Evolutionary conservation across 208 protist genomes (phyloP).

Genomic region (Naegleria gruberi): DNA sequence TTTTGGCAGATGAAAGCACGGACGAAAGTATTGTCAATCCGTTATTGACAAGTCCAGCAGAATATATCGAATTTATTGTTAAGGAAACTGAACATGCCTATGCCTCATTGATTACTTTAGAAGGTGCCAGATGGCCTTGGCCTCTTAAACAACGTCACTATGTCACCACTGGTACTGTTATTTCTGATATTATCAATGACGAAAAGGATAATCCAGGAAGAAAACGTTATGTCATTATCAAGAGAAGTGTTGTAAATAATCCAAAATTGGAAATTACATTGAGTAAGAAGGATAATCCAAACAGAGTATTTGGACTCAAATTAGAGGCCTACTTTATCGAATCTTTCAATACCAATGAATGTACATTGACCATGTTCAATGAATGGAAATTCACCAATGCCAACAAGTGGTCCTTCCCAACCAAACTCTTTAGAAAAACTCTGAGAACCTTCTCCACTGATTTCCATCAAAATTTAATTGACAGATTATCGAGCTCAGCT

Average conservation of each 20-base stretch:
- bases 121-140: neutral
- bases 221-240: neutral
- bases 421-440: neutral
- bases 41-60: neutral
- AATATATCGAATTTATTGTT: neutral
- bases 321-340: neutral
- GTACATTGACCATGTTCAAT: neutral
- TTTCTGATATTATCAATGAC: neutral
- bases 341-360: neutral
- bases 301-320: neutral
- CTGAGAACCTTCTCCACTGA: neutral
- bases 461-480: neutral
- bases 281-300: neutral
- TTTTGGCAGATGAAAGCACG: neutral
- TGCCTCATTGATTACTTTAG: neutral
- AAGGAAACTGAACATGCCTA: neutral
- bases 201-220: neutral
- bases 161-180: neutral
- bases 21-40: neutral
- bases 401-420: neutral
- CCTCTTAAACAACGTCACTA: neutral
- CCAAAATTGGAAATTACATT: neutral
- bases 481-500: neutral
- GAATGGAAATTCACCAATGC: neutral
- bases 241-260: neutral